Evolutionary conservation across 2,329 filamentous ascomycete species (phyloP), one percentile per base, ranked within the genome.

Genomic region (Pseudogymnoascus sp.): DNA sequence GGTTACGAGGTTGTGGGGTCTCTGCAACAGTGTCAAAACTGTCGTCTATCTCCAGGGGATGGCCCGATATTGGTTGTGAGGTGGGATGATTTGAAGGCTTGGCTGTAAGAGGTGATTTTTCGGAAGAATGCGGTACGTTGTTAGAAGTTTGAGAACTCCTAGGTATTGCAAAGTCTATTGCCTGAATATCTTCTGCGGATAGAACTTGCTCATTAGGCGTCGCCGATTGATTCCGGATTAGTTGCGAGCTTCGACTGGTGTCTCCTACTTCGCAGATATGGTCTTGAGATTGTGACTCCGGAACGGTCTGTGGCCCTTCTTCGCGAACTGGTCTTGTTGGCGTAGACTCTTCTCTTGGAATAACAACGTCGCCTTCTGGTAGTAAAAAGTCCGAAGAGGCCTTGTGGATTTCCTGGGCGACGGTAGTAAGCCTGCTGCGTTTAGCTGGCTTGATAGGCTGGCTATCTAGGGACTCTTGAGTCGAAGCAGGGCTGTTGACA

Each of bases 351-450:
- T 61, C 61, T 62, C 61, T 65, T 64, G 60, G 61, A 31, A 63
- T 64, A n/a, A 19, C 45, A 19, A 36, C 45, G 43, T 62, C 43
- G 54, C 45, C 34, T 65, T 66, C 10, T 64, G 61, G 14, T 62
- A 28, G 25, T 67, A 39, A n/a, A 68, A 67, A 21, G 69, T 67
- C 62, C 71, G 69, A 69, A 70, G 71, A 31, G 66, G 69, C 16
- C 14, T 45, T 39, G 41, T 19, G 41, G 64, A 48, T 8, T 36
- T 39, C 34, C 23, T 54, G 37, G 61, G 23, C 21, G 19, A 48
- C 48, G 65, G 65, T 43, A 65, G 63, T 34, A 63, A 66, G 14
- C 63, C 64, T 10, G 63, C 45, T 57, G 45, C 62, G 31, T 60
- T 65, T 41, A 21, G 60, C 45, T 48, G 65, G 65, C 62, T 68